Conservation (phyloP, 148 eudicot species). For the Chenopodium formosanum region DNA sequence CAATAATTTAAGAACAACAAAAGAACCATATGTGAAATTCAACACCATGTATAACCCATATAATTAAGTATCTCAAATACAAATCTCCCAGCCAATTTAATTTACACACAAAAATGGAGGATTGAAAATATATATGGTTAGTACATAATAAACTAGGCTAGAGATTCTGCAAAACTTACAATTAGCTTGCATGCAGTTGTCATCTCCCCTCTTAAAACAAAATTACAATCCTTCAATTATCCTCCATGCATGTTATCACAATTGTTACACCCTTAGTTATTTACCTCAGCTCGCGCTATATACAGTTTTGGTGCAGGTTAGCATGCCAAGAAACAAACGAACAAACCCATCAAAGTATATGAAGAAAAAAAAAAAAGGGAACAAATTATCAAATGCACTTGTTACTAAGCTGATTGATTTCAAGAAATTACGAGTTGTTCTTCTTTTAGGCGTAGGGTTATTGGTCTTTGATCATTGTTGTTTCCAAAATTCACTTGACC, state of each 20-base stretch:
- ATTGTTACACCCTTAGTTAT: neutral
- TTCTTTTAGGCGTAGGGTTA: slow-evolving; percentile 53
- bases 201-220: neutral
- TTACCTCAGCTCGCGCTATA: neutral
- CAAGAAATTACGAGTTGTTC: slow-evolving; percentile 41
- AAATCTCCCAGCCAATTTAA: neutral
- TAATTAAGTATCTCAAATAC: neutral
- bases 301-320: neutral
- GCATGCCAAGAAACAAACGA: neutral
- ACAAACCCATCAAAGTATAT: neutral
- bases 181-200: neutral
- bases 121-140: neutral
- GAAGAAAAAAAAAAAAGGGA: neutral
- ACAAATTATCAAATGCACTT: neutral
- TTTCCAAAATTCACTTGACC: slow-evolving; percentile 26
- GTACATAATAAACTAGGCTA: neutral
- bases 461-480: slow-evolving; percentile 40
- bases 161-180: neutral
- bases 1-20: no score
- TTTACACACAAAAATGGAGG: neutral
- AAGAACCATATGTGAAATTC: no score
- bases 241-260: neutral
- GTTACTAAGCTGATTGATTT: neutral
- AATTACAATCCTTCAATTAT: neutral
- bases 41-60: neutral